Evolutionary conservation across 331 rosid genomes (phyloP).

Genomic region (Ulmus americana): DNA sequence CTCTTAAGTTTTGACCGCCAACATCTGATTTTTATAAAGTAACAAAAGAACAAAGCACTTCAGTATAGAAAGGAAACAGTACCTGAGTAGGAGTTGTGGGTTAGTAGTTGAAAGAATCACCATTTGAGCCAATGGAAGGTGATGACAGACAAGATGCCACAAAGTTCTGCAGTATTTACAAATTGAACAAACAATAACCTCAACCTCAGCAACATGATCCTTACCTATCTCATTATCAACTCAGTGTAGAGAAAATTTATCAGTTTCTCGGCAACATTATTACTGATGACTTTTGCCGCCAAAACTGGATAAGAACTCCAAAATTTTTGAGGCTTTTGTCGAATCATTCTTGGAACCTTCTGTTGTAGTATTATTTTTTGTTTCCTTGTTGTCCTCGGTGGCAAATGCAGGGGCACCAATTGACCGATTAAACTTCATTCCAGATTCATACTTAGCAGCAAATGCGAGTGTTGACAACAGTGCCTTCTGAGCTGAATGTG

Average conservation of each 20-base stretch:
- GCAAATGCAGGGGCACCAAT: slow-evolving; percentile 12
- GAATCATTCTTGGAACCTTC: slow-evolving; percentile 26
- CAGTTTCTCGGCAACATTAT: not conserved
- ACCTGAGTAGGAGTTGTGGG: slow-evolving; percentile 9
- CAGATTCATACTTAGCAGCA: slow-evolving; percentile 57
- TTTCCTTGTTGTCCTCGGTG: slow-evolving; percentile 23
- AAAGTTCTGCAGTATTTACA: not conserved
- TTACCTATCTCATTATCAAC: slow-evolving; percentile 9
- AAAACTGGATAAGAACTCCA: slow-evolving; percentile 25
- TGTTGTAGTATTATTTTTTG: slow-evolving; percentile 10
- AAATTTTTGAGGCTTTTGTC: slow-evolving; percentile 28
- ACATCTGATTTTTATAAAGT: not conserved
- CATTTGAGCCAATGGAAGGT: not conserved
- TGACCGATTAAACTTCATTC: slow-evolving; percentile 38
- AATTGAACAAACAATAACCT: slow-evolving; percentile 7
- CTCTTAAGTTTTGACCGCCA: not conserved
- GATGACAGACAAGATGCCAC: not conserved
- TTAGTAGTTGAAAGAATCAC: not conserved
- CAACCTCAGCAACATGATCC: slow-evolving; percentile 2
- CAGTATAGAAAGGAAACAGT: not conserved
- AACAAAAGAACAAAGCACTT: not conserved
- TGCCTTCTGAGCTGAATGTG: slow-evolving; percentile 48
- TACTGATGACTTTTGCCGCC: slow-evolving; percentile 21
- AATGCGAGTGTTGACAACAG: slow-evolving; percentile 58
- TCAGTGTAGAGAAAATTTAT: not conserved